A percentile compares a stretch with the other conserved stretches of the same genome.
Conservation (phyloP, 345 rosid genomes). For the Bretschneidera sinensis region DNA sequence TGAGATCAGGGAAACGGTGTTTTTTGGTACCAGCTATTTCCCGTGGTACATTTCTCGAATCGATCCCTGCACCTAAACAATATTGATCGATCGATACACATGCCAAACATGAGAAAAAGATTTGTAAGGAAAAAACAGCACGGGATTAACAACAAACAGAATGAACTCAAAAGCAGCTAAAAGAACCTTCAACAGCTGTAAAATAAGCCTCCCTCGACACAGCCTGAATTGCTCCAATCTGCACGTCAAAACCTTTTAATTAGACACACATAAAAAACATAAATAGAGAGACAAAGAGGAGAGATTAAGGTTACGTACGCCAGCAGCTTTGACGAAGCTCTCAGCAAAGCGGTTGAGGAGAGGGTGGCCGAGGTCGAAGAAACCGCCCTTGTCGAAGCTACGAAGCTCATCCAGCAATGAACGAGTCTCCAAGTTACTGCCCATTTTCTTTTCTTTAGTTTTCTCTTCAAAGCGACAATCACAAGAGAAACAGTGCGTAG, state of each 20-base stretch:
- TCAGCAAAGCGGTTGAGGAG: conserved; percentile 88
- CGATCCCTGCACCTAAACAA: conserved; percentile 42
- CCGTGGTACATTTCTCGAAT: conserved; percentile 39
- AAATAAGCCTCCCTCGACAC: conserved; percentile 74
- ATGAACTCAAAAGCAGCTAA: neutral
- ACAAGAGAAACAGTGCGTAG: neutral
- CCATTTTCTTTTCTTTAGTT: conserved; percentile 8
- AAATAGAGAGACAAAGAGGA: neutral
- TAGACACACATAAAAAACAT: neutral
- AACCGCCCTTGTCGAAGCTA: conserved; percentile 52
- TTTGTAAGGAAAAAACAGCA: neutral
- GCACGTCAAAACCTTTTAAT: neutral
- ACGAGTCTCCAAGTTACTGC: conserved; percentile 31
- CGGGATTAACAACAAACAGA: neutral
- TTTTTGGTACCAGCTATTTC: conserved; percentile 39
- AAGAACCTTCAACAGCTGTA: conserved; percentile 54
- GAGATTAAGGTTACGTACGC: conserved; percentile 31
- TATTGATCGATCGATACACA: neutral
- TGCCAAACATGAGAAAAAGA: neutral
- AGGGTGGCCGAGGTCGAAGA: conserved; percentile 90
- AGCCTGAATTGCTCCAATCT: conserved; percentile 91
- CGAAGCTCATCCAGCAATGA: conserved; percentile 47
- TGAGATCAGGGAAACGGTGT: conserved; percentile 55
- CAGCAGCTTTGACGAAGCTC: conserved; percentile 88
- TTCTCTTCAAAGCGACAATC: too few species aligned